Evolutionary conservation across 345 rosid genomes (phyloP), one percentile per base, ranked within the genome.

Genomic region (Populus alba): DNA sequence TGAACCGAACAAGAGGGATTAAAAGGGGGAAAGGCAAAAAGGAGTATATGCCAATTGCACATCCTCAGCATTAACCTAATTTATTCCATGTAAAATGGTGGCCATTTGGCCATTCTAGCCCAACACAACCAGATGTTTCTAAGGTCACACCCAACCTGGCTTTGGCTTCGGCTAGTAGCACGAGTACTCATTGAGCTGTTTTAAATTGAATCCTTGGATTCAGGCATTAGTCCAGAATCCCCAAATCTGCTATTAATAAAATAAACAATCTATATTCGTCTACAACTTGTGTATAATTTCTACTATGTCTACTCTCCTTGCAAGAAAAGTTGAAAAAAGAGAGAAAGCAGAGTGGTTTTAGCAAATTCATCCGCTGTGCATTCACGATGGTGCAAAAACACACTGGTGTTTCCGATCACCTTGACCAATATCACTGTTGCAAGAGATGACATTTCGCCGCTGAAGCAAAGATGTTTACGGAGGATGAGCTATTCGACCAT

Each of bases 401-500:
- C 15, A 10, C 20, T 22, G 66, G 2, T 25, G 27, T 62, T 59
- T 53, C 59, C 7, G 38, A 70, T 20, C 59, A 70, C 33, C 31
- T n/a, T 38, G 35, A 74, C 20, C 29, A 23, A 15, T 6, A 10
- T 55, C 43, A 27, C 23, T 53, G 45, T 17, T 72, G 18, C 29
- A 3, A 12, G 23, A 70, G 22, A 20, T 55, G 37, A 16, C 17
- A 29, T 37, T 53, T 15, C 8, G 29, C 29, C 18, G 53, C 27
- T 10, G 72, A 25, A 4, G 71, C 39, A 37, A 41, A 66, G 49
- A 65, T 57, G 13, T n/a, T 77, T 66, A 81, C 1, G 75, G 78
- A 45, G 82, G 72, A 10, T 35, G 80, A 81, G 80, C 73, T 72
- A 82, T 88, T 13, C 87, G 87, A 62, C 84, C 70, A 51, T 91